Conservation (phyloP, 768 basidiomycete species). For the Hericium coralloides region DNA sequence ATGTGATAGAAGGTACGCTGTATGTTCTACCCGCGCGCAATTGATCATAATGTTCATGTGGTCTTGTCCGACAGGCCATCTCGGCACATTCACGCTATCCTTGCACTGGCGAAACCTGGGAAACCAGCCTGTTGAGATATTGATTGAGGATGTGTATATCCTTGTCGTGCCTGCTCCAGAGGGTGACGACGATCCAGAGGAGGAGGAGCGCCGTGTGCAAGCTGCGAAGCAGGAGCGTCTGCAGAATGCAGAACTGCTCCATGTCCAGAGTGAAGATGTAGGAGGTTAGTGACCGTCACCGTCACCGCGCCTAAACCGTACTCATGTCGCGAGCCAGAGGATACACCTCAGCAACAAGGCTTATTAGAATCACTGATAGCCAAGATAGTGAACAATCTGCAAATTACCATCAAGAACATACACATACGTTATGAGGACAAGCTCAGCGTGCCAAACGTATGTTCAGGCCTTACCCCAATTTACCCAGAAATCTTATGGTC, state of each 20-base stretch:
- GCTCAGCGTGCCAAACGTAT: slow-evolving; percentile 83
- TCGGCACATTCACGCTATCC: slow-evolving; percentile 79
- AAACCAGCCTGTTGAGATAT: slow-evolving; percentile 83
- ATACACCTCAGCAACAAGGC: slow-evolving; percentile 52
- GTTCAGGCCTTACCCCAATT: slow-evolving; percentile 19
- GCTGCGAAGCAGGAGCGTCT: slow-evolving; percentile 85
- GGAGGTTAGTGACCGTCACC: no score
- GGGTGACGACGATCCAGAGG: slow-evolving; percentile 61
- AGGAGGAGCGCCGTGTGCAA: slow-evolving; percentile 77
- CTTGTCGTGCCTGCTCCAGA: slow-evolving; percentile 80
- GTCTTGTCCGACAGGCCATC: slow-evolving; percentile 44
- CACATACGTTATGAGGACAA: slow-evolving; percentile 96
- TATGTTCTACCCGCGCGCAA: neutral
- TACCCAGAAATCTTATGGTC: neutral
- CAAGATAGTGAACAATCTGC: slow-evolving; percentile 92
- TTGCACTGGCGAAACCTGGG: slow-evolving; percentile 86
- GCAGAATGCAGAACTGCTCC: slow-evolving; percentile 78
- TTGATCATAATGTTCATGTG: neutral
- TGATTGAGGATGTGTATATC: slow-evolving; percentile 91
- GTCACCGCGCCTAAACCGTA: no score
- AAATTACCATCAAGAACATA: slow-evolving; percentile 92
- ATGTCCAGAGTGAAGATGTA: slow-evolving; percentile 36
- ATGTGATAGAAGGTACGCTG: slow-evolving; percentile 77
- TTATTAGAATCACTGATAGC: slow-evolving; percentile 74
- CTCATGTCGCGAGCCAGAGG: no score